A percentile compares a stretch with the other conserved stretches of the same genome.
Evolutionary conservation across 2,329 filamentous ascomycete genomes (phyloP).

Genomic region (Arachnomyces sp.): DNA sequence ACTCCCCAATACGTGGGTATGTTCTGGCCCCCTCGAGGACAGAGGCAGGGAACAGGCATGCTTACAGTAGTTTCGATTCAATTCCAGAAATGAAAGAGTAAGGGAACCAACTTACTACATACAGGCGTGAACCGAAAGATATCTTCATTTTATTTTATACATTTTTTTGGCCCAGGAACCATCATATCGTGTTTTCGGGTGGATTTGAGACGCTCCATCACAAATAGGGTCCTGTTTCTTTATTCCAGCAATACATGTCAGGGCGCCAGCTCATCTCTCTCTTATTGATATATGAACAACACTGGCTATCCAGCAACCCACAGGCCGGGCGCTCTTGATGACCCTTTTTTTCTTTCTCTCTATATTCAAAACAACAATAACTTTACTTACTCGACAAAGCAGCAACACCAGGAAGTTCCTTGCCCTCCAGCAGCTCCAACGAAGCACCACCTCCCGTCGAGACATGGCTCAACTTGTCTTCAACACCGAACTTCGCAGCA

Average conservation of each 20-base stretch:
- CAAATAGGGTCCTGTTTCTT: not conserved
- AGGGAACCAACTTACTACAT: not conserved
- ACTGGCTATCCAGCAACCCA: too few species aligned
- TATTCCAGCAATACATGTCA: too few species aligned
- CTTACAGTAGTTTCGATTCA: too few species aligned
- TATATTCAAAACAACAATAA: not conserved
- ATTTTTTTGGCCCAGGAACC: not conserved
- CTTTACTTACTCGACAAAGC: slow-evolving; percentile 71
- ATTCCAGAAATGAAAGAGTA: too few species aligned
- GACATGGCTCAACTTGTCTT: slow-evolving; percentile 96
- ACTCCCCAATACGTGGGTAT: too few species aligned
- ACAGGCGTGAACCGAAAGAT: too few species aligned
- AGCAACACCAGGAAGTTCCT: slow-evolving; percentile 87
- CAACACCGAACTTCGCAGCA: slow-evolving; percentile 90
- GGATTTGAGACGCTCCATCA: not conserved
- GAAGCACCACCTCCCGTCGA: slow-evolving; percentile 94
- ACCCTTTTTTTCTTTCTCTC: not conserved
- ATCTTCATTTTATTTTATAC: too few species aligned
- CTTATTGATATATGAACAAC: too few species aligned
- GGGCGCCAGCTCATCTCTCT: too few species aligned
- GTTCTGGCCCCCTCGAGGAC: too few species aligned
- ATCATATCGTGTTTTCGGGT: slow-evolving; percentile 2
- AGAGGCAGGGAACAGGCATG: too few species aligned
- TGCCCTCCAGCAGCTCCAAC: slow-evolving; percentile 94
- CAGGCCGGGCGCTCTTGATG: slow-evolving; percentile 1